Base-by-base conservation (phyloP, 257 asterid genomes). In the Avicennia marina region DNA sequence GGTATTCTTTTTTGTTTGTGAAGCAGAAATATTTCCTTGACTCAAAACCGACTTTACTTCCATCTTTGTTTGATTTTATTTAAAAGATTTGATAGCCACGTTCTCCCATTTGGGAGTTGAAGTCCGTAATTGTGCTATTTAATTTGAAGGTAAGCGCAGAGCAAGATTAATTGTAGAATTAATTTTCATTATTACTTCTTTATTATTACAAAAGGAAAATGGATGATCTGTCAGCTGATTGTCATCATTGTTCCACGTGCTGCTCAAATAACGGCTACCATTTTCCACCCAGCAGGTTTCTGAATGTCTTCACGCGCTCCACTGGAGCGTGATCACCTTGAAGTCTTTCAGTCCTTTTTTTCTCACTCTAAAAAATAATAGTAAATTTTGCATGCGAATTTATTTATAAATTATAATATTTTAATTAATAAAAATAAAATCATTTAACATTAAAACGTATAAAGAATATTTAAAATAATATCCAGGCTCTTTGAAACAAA, bases 251-350 rank as follows among this genome's bases (percentile, higher is more conserved):
- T 11, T 41, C 71, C 69, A 49, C 55, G 10, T 49, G 46, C 26
- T 36, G 40, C 34, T 60, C 41, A 58, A 52, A 60, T 62, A 65
- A 74, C 79, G 79, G 79, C 79, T 74, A 64, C 41, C 33, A 63
- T 54, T 24, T 57, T 51, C 42, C 32, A 11, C 43, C 17, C 17
- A n/a, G 53, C n/a, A n/a, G n/a, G n/a, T n/a, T n/a, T n/a, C n/a
- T n/a, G n/a, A n/a, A n/a, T n/a, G n/a, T n/a, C n/a, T n/a, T n/a
- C n/a, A n/a, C n/a, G n/a, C n/a, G n/a, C n/a, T n/a, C n/a, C n/a
- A n/a, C n/a, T n/a, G n/a, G n/a, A n/a, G n/a, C n/a, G n/a, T n/a
- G n/a, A n/a, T n/a, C n/a, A n/a, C n/a, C n/a, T n/a, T n/a, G n/a
- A n/a, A n/a, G n/a, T n/a, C n/a, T n/a, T n/a, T n/a, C n/a, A n/a